These are phyloP conservation scores for Xerophyta viscosa DNA, from an alignment of 106 monocot genomes.

Conservation along the genomic window DNA sequence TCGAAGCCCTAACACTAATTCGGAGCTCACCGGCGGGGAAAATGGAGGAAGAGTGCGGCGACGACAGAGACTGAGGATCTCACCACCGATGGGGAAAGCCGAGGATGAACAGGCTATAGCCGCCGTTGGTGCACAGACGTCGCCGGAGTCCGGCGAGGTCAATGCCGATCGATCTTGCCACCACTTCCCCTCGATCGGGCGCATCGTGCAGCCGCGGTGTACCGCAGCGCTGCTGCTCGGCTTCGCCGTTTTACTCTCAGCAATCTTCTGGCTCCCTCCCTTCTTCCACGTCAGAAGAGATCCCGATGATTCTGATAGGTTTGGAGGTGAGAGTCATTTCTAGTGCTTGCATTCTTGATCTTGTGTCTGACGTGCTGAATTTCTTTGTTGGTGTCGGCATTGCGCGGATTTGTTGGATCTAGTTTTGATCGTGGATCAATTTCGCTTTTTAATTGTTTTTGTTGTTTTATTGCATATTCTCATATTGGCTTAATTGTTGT, in stretches of 20 bases:
- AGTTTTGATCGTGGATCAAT: conserved; percentile 3
- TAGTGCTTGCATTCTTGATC: not conserved
- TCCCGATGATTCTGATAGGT: conserved; percentile 10
- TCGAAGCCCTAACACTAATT: no score
- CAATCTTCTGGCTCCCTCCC: conserved; percentile 64
- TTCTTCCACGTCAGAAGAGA: conserved; percentile 20
- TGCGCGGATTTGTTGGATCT: not conserved
- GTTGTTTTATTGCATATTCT: not conserved
- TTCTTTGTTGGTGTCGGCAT: no score
- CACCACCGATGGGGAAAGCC: conserved; percentile 40
- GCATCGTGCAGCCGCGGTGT: conserved; percentile 27
- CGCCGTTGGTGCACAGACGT: not conserved
- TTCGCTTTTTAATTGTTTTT: not conserved
- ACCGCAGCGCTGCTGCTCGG: conserved; percentile 36
- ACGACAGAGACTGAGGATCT: conserved; percentile 13
- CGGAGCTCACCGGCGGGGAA: no score
- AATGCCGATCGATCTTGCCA: conserved; percentile 11
- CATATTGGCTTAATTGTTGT: not conserved
- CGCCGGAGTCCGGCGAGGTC: conserved; percentile 9
- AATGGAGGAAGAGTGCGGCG: no score
- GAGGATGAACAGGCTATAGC: conserved; percentile 24
- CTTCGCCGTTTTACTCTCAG: conserved; percentile 52
- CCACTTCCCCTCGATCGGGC: conserved; percentile 29
- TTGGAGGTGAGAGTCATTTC: conserved; percentile 31
- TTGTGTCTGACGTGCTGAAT: no score